Evolutionary conservation across 2,329 filamentous ascomycete species (phyloP), one percentile per base, ranked within the genome.

Genomic region (Stagonosporopsis cucurbitacearum): DNA sequence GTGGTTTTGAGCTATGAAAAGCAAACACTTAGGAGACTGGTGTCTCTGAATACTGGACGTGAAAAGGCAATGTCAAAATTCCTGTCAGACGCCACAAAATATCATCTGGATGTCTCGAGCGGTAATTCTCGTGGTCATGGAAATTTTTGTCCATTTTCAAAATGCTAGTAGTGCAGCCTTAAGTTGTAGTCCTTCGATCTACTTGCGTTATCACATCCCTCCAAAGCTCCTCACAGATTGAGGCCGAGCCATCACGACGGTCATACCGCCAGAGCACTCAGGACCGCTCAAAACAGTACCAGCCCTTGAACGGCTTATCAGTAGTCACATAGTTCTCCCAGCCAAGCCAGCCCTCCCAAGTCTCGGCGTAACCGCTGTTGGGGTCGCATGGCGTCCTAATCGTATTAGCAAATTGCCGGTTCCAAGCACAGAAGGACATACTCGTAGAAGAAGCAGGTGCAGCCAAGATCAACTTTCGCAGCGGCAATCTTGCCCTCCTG

Each of bases 391-490:
- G 36, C 19, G 9, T 11, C 36, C 50, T 53, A 32, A 26, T 26
- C 13, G 12, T 6, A 6, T 35, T 8, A 40, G 35, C 17, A 23
- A 6, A 32, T n/a, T 2, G 5, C n/a, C 2, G 17, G 6, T 7
- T 2, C 30, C 1, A 6, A 22, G 25, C 8, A 11, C 28, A 7
- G 4, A 7, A 6, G 2, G 3, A 43, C 48, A 26, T 12, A 57
- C 54, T 45, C 36, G 26, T 57, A 57, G 37, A 52, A 52, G 48
- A 57, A 57, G 20, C 48, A 57, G 5, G 54, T 57, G 26, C 48
- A 57, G 3, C 54, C 48, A 4, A 28, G 13, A 13, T 57, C 48
- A 26, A 57, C 43, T 39, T 52, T 57, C 23, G 54, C 54, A 30
- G 54, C 43, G 1, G 44, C 47, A 42, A 57, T 57, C 23, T 11